Percentiles rank a stretch among this genome's conserved stretches.
phyloP scores from a whole-genome alignment of 1,284 basidiomycete genomes.

The Pseudozyma hubeiensis region DNA sequence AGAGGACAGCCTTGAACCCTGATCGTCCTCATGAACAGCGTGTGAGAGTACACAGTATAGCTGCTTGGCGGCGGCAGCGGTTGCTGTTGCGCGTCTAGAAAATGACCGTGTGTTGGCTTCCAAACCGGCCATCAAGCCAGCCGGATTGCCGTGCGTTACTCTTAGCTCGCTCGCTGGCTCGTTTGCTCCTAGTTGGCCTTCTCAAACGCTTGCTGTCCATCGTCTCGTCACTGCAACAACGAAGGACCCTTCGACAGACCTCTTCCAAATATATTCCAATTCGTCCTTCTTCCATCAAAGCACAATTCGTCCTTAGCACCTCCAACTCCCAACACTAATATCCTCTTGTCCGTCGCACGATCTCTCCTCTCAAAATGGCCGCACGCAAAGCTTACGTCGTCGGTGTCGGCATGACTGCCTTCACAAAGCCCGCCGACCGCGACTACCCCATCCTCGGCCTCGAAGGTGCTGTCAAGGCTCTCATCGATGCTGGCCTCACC shows the following conservation, averaged over 20 bases:
- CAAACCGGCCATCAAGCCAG: conserved; percentile 21
- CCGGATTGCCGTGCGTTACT: conserved; percentile 18
- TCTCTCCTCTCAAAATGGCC: conserved; percentile 20
- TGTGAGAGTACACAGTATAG: too few species aligned
- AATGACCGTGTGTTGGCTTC: not conserved
- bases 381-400: conserved; percentile 71
- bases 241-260: not conserved
- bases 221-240: not conserved
- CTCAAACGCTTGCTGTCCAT: too few species aligned
- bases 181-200: not conserved
- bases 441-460: conserved; percentile 71
- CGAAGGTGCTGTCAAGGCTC: conserved; percentile 84
- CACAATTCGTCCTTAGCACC: not conserved
- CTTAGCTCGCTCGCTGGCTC: conserved; percentile 5
- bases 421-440: conserved; percentile 80
- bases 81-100: too few species aligned
- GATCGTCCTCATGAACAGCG: not conserved
- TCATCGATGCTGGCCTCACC: conserved; percentile 86
- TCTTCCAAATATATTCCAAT: not conserved
- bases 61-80: too few species aligned
- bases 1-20: conserved; percentile 1
- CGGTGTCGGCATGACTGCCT: conserved; percentile 82
- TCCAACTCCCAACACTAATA: not conserved
- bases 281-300: not conserved
- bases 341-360: not conserved